Evolutionary conservation across 192 early-diverging fungal genomes (phyloP).

Genomic region (Funneliformis geosporum): DNA sequence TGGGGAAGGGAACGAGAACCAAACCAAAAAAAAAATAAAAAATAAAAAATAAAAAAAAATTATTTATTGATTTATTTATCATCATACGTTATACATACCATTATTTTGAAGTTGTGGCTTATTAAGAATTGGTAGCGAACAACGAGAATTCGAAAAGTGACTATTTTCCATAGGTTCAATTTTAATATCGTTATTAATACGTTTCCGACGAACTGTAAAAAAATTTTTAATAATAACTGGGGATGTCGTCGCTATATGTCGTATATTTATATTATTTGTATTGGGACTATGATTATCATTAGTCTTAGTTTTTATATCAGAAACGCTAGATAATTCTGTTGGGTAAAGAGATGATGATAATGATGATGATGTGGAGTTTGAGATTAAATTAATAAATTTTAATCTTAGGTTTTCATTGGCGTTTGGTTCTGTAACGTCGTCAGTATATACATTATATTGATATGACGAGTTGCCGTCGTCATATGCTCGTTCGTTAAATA

Average conservation of each 20-base stretch:
- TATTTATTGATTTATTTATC: too few species aligned
- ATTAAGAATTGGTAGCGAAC: neutral
- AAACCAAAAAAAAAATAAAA: too few species aligned
- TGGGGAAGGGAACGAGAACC: too few species aligned
- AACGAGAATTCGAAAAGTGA: neutral
- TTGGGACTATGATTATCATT: neutral
- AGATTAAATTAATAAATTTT: neutral
- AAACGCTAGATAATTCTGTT: neutral
- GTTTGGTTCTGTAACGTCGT: neutral
- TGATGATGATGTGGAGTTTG: neutral
- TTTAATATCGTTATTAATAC: neutral
- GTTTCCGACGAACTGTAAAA: neutral
- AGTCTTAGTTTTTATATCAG: neutral
- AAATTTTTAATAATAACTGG: neutral
- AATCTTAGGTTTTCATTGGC: neutral
- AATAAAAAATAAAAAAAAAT: neutral
- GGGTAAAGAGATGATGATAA: neutral
- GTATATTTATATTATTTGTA: neutral
- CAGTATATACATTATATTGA: neutral
- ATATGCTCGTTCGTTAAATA: neutral
- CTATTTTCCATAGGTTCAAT: too few species aligned
- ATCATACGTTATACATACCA: neutral
- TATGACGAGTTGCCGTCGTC: neutral
- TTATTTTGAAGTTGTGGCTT: neutral
- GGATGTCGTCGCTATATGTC: neutral